A percentile compares a stretch with the other conserved stretches of the same genome.
Evolutionary conservation across 257 asterid genomes (phyloP).

Genomic region (Jacaranda copaia): DNA sequence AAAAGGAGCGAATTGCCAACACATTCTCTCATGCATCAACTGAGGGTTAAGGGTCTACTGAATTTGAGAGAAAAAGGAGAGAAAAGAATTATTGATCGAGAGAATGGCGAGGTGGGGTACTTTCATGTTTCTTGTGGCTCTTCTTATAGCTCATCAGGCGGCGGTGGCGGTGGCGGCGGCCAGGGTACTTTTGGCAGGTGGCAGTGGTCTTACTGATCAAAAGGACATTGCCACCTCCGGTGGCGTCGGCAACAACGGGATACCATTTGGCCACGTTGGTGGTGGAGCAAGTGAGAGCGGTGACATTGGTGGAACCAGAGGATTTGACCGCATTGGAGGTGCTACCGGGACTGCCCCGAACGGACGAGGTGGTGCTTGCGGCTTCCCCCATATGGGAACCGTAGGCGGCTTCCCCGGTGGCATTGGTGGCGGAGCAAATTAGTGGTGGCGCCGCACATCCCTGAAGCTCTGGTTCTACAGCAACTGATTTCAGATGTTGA

Average conservation of each 20-base stretch:
- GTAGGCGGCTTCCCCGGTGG: constrained; percentile 40
- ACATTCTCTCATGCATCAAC: constrained; percentile 39
- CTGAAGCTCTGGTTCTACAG: background rate
- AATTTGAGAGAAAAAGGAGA: background rate
- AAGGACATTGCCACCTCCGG: constrained; percentile 45
- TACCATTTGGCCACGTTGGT: constrained; percentile 53
- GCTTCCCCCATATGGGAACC: background rate
- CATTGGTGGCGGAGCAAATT: too few relatives aligned
- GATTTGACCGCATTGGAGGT: constrained; percentile 49
- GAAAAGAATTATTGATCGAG: background rate
- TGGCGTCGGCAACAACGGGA: constrained; percentile 54
- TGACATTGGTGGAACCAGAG: constrained; percentile 34
- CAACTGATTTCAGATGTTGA: background rate
- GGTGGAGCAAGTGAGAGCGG: constrained; percentile 45
- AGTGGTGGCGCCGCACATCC: constrained; percentile 32
- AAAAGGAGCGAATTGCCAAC: constrained; percentile 6
- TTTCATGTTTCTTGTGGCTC: constrained; percentile 33
- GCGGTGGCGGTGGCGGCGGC: constrained; percentile 39
- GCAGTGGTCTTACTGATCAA: constrained; percentile 41
- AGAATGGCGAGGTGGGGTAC: constrained; percentile 39
- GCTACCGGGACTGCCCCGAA: constrained; percentile 50
- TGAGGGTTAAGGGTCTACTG: background rate
- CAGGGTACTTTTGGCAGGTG: constrained; percentile 41
- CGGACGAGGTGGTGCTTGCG: constrained; percentile 33
- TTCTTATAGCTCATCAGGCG: constrained; percentile 32